A percentile compares a stretch with the other conserved stretches of the same genome.
phyloP scores from a whole-genome alignment of 2,329 filamentous ascomycete genomes.

The Aspergillus sp. region DNA sequence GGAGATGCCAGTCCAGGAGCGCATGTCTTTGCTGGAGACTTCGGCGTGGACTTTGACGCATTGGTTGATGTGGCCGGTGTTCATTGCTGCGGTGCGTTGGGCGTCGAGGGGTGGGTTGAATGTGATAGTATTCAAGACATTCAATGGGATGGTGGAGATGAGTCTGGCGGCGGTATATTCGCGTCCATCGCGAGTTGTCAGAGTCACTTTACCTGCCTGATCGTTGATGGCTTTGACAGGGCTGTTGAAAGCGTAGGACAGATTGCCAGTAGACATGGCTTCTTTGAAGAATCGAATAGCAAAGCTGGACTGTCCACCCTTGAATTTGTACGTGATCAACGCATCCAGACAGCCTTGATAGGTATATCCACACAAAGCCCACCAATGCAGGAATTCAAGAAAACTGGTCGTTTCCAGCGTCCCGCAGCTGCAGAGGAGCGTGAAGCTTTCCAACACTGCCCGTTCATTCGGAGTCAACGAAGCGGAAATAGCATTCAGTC shows the following conservation, averaged over 20 bases:
- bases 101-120: slow-evolving; percentile 39
- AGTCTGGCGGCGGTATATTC: slow-evolving; percentile 25
- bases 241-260: slow-evolving; percentile 40
- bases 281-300: slow-evolving; percentile 44
- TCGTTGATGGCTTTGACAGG: slow-evolving; percentile 32
- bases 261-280: slow-evolving; percentile 32
- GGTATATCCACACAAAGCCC: slow-evolving; percentile 40
- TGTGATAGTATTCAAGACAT: slow-evolving; percentile 37
- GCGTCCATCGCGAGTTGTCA: slow-evolving; percentile 29
- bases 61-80: slow-evolving; percentile 43
- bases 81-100: slow-evolving; percentile 32
- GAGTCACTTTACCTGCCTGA: slow-evolving; percentile 20
- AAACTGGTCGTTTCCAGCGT: slow-evolving; percentile 42
- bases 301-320: slow-evolving; percentile 42
- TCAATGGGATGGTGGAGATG: slow-evolving; percentile 43
- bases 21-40: slow-evolving; percentile 35
- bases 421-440: slow-evolving; percentile 41
- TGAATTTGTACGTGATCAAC: slow-evolving; percentile 41
- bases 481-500: slow-evolving; percentile 37
- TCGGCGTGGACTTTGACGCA: slow-evolving; percentile 46
- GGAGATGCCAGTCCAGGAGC: slow-evolving; percentile 41
- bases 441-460: slow-evolving; percentile 35
- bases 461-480: slow-evolving; percentile 39
- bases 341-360: slow-evolving; percentile 37
- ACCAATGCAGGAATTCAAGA: slow-evolving; percentile 48